Conservation (phyloP, 169 alveolate species). For the Amoebophrya sp. region DNA sequence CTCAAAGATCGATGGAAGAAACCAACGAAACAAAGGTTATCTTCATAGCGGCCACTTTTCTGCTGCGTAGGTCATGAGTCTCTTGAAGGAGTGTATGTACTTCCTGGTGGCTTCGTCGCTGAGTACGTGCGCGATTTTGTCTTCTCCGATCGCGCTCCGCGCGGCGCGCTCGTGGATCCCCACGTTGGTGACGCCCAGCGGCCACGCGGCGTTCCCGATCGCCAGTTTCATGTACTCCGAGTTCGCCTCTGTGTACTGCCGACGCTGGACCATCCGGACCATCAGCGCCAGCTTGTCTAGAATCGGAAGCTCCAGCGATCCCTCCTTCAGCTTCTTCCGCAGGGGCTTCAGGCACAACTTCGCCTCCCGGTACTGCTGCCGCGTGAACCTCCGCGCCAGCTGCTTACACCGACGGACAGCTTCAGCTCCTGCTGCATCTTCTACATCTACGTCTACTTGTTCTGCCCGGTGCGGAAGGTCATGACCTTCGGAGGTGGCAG, state of each 20-base stretch:
- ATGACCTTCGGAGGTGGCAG: no score
- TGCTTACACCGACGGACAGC: no score
- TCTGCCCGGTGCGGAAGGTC: no score
- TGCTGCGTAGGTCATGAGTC: conserved; percentile 38
- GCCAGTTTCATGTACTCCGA: conserved; percentile 56
- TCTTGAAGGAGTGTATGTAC: conserved; percentile 58
- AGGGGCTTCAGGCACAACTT: background rate
- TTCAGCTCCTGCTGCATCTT: no score
- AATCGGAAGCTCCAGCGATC: background rate
- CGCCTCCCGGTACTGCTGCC: background rate
- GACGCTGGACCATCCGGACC: background rate
- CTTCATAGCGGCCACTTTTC: background rate
- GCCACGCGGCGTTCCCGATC: conserved; percentile 84
- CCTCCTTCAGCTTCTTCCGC: background rate
- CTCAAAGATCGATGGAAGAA: no score
- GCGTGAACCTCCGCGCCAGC: background rate
- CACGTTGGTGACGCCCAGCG: conserved; percentile 80
- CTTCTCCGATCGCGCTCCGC: conserved; percentile 53
- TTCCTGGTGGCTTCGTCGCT: conserved; percentile 65
- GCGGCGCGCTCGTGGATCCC: conserved; percentile 83
- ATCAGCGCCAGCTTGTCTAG: background rate
- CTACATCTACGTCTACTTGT: no score
- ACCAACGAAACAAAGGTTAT: no score
- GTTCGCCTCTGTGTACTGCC: background rate
- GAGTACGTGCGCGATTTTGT: conserved; percentile 69